phyloP scores from a whole-genome alignment of 2,329 filamentous ascomycete genomes.

The Onygena corvina region DNA sequence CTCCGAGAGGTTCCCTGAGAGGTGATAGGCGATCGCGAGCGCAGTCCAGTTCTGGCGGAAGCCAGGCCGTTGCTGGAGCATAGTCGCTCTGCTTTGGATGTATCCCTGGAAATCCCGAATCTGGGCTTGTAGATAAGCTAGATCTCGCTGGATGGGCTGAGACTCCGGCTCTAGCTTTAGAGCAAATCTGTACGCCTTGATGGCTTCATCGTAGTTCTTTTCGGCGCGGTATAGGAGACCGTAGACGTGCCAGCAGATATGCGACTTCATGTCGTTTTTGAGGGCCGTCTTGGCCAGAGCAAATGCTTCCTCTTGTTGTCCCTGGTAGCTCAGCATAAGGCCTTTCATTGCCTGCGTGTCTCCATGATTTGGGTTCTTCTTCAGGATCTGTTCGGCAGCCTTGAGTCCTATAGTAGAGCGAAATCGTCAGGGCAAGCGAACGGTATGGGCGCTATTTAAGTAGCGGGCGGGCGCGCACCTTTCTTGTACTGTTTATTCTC shows the following conservation, averaged over 20 bases:
- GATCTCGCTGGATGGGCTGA: conserved; percentile 81
- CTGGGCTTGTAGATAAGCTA: conserved; percentile 86
- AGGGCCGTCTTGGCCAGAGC: conserved; percentile 82
- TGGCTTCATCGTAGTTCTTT: conserved; percentile 98
- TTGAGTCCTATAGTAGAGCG: conserved; percentile 58
- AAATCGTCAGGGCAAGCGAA: conserved; percentile 12
- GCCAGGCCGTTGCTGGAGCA: conserved; percentile 73
- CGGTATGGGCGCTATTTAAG: conserved; percentile 12
- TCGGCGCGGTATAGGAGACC: conserved; percentile 82
- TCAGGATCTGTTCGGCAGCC: conserved; percentile 88
- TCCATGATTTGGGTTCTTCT: conserved; percentile 89
- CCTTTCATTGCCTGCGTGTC: conserved; percentile 99
- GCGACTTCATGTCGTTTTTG: conserved; percentile 95
- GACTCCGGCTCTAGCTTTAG: conserved; percentile 88
- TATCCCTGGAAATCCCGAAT: conserved; percentile 94
- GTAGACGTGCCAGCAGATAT: conserved; percentile 99
- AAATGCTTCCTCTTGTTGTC: conserved; percentile 89
- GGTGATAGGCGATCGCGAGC: conserved; percentile 83
- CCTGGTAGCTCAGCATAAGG: conserved; percentile 83
- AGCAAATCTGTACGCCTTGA: conserved; percentile 97
- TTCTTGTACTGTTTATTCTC: conserved; percentile 98
- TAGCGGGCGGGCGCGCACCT: conserved; percentile 33
- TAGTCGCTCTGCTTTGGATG: conserved; percentile 72
- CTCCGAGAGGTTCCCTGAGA: conserved; percentile 70
- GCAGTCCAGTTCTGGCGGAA: conserved; percentile 93